Conservation (phyloP, 345 rosid species). For the Carallia brachiata region DNA sequence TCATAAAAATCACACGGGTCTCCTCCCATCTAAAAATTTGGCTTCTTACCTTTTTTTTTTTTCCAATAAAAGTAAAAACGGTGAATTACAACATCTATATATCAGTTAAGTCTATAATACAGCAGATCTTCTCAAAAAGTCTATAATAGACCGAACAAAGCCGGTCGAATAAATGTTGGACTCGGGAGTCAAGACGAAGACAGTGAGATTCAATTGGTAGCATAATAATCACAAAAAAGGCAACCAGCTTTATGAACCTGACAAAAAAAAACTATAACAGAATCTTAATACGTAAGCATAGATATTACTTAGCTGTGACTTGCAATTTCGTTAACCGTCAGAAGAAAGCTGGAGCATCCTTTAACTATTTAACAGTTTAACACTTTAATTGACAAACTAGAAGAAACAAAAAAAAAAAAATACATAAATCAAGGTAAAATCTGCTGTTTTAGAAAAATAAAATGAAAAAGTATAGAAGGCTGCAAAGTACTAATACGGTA, state of each 20-base stretch:
- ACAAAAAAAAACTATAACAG: not conserved
- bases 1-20: no score
- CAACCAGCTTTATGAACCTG: not conserved
- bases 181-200: not conserved
- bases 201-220: not conserved
- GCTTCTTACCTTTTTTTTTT: no score
- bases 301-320: not conserved
- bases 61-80: not conserved
- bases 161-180: not conserved
- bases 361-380: not conserved
- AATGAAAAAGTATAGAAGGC: no score
- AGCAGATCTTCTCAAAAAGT: not conserved
- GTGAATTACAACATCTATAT: not conserved
- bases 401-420: no score
- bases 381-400: no score
- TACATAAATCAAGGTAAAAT: no score
- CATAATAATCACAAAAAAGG: not conserved
- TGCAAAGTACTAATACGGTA: no score
- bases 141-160: not conserved
- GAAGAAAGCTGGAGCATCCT: not conserved
- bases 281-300: not conserved
- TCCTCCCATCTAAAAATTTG: no score
- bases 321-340: not conserved
- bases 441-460: no score
- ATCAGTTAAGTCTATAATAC: not conserved